phyloP scores from a whole-genome alignment of 495 filamentous ascomycete species.

The Aspergillus hancockii region DNA sequence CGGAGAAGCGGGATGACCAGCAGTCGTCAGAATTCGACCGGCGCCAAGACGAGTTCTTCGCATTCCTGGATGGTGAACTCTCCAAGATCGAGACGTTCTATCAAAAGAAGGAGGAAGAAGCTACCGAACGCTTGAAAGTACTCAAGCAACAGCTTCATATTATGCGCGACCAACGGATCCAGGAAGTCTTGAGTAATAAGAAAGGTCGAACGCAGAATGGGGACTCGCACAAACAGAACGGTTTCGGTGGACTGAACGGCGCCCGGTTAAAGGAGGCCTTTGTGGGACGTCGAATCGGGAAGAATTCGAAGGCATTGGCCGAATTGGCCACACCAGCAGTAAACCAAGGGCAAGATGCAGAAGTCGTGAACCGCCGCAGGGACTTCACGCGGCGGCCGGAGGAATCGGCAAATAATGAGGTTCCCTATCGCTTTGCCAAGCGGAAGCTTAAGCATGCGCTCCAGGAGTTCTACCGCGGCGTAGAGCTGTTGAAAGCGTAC shows the following conservation, averaged over 20 bases:
- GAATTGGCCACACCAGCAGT: slow-evolving; percentile 49
- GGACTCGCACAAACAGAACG: slow-evolving; percentile 19
- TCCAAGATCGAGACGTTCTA: slow-evolving; percentile 87
- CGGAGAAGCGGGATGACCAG: slow-evolving; percentile 40
- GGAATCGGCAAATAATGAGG: slow-evolving; percentile 49
- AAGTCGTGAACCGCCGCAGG: slow-evolving; percentile 42
- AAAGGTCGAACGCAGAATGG: slow-evolving; percentile 30
- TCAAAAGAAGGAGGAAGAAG: slow-evolving; percentile 76
- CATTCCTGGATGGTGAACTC: slow-evolving; percentile 76
- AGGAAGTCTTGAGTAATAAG: slow-evolving; percentile 58
- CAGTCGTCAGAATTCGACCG: slow-evolving; percentile 51
- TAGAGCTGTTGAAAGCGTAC: slow-evolving; percentile 90
- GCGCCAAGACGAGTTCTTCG: slow-evolving; percentile 74
- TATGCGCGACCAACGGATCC: slow-evolving; percentile 77
- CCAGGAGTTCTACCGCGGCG: slow-evolving; percentile 87
- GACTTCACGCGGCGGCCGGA: slow-evolving; percentile 65
- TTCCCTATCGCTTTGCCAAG: slow-evolving; percentile 83
- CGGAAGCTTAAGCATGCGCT: slow-evolving; percentile 85
- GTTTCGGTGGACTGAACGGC: slow-evolving; percentile 27
- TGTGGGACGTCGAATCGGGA: slow-evolving; percentile 49
- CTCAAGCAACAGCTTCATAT: slow-evolving; percentile 81
- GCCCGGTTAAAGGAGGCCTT: slow-evolving; percentile 30
- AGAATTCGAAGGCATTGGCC: slow-evolving; percentile 57
- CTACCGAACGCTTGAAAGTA: slow-evolving; percentile 64
- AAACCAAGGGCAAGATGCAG: slow-evolving; percentile 29